Conservation (phyloP, 768 basidiomycete species). For the Boletus barrowsii region DNA sequence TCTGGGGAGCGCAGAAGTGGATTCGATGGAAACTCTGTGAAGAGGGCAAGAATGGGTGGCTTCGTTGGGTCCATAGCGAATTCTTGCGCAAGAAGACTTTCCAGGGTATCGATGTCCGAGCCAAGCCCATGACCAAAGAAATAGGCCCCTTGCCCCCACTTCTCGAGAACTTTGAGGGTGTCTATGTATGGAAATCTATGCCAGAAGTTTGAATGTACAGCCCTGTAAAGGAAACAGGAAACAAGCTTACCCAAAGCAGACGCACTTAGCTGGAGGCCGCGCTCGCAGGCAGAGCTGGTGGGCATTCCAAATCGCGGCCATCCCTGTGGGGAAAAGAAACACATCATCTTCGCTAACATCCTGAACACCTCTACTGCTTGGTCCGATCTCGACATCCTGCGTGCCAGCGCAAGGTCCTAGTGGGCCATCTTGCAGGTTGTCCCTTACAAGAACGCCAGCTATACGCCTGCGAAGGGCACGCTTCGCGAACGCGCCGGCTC, state of each 20-base stretch:
- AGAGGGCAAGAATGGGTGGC: conserved; percentile 74
- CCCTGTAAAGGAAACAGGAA: background rate
- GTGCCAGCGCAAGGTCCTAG: conserved; percentile 42
- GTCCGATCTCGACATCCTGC: conserved; percentile 48
- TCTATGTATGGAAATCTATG: conserved; percentile 91
- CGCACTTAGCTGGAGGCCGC: conserved; percentile 67
- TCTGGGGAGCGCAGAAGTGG: conserved; percentile 87
- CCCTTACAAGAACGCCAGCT: conserved; percentile 76
- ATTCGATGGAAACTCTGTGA: conserved; percentile 95
- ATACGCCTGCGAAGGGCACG: conserved; percentile 83
- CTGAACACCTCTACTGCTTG: conserved; percentile 64
- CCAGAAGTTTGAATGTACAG: background rate
- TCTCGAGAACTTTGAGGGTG: conserved; percentile 88
- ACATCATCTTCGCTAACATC: conserved; percentile 84
- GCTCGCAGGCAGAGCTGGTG: conserved; percentile 63
- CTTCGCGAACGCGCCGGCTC: conserved; percentile 77
- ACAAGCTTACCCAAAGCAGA: conserved; percentile 86
- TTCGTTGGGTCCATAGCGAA: conserved; percentile 33
- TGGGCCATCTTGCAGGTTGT: conserved; percentile 37
- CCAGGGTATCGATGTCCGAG: conserved; percentile 70
- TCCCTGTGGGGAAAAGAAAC: conserved; percentile 82
- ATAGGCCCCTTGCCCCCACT: conserved; percentile 94
- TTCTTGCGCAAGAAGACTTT: conserved; percentile 54
- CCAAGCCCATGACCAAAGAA: conserved; percentile 84
- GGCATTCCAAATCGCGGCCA: conserved; percentile 93